A percentile compares a stretch with the other conserved stretches of the same genome.
Conservation (phyloP, 2,329 filamentous ascomycete genomes). For the Grosmannia serpens region DNA sequence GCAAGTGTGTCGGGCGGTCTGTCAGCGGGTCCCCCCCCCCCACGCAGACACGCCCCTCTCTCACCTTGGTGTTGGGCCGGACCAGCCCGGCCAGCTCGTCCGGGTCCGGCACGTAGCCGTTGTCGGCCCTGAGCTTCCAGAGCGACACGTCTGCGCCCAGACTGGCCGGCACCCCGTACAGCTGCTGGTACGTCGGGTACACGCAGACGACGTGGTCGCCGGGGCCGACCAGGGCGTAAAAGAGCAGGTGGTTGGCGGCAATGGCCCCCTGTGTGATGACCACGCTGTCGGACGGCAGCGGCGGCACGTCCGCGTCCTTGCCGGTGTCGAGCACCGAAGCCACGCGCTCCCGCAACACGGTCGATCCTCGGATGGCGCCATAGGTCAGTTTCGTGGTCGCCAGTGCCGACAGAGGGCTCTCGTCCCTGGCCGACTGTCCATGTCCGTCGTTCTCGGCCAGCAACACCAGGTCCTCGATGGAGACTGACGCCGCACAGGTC, state of each 20-base stretch:
- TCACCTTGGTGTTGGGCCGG: constrained; percentile 57
- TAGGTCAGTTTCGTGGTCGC: constrained; percentile 52
- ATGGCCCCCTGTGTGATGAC: constrained; percentile 74
- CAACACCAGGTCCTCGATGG: constrained; percentile 51
- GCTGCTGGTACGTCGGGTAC: constrained; percentile 77
- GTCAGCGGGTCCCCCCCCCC: too few relatives aligned
- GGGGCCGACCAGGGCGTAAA: constrained; percentile 60
- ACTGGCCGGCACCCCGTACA: constrained; percentile 63
- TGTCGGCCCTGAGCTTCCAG: constrained; percentile 57
- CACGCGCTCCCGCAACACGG: constrained; percentile 50
- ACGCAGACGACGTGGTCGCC: constrained; percentile 80
- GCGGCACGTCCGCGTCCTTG: constrained; percentile 27
- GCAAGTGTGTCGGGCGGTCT: too few relatives aligned
- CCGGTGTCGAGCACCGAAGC: constrained; percentile 38
- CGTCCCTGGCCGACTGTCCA: constrained; percentile 9
- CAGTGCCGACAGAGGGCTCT: constrained; percentile 29
- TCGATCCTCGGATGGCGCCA: constrained; percentile 60
- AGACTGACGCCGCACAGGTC: constrained; percentile 66
- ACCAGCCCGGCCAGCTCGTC: constrained; percentile 55
- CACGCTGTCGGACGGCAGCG: constrained; percentile 44
- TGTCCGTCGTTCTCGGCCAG: constrained; percentile 44
- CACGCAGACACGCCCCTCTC: constrained; percentile 24
- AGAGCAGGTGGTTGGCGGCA: constrained; percentile 68
- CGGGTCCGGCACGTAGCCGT: constrained; percentile 57
- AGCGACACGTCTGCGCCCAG: constrained; percentile 67